phyloP scores from a whole-genome alignment of 2,329 filamentous ascomycete genomes.

The Atkinsonella texensis region DNA sequence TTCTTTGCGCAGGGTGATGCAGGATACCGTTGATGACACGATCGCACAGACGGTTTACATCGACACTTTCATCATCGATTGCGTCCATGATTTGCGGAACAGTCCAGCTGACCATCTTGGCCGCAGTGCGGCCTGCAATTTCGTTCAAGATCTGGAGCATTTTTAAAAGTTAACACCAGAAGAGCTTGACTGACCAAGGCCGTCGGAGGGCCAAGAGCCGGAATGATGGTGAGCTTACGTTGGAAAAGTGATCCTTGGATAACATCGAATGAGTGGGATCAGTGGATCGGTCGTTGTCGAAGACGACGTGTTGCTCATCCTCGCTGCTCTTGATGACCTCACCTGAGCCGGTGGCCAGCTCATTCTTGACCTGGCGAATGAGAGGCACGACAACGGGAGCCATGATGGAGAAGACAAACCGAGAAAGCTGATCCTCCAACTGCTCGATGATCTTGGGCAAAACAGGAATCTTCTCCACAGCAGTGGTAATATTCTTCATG shows the following conservation, averaged over 20 bases:
- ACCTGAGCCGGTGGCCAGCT: slow-evolving; percentile 73
- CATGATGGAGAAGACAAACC: slow-evolving; percentile 86
- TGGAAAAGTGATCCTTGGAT: slow-evolving; percentile 90
- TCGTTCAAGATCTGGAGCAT: slow-evolving; percentile 62
- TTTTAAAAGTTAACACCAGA: no score
- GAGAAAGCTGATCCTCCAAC: slow-evolving; percentile 72
- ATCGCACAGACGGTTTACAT: slow-evolving; percentile 58
- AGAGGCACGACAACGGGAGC: slow-evolving; percentile 81
- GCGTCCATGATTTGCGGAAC: slow-evolving; percentile 81
- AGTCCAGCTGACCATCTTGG: slow-evolving; percentile 68
- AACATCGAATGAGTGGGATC: slow-evolving; percentile 94
- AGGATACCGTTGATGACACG: slow-evolving; percentile 74
- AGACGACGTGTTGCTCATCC: slow-evolving; percentile 77
- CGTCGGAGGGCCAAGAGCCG: no score
- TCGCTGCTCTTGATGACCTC: slow-evolving; percentile 80
- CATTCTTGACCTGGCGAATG: slow-evolving; percentile 74
- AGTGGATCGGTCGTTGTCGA: slow-evolving; percentile 60
- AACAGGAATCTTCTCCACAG: slow-evolving; percentile 76
- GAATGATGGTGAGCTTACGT: slow-evolving; percentile 33
- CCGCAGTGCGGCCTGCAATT: slow-evolving; percentile 71
- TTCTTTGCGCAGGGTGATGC: slow-evolving; percentile 74
- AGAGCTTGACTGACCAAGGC: no score
- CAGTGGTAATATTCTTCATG: slow-evolving; percentile 64
- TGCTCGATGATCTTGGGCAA: slow-evolving; percentile 78
- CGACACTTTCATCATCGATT: slow-evolving; percentile 66